Base-by-base conservation (phyloP, 2,329 filamentous ascomycete species). In the Paradendryphiella salina region DNA sequence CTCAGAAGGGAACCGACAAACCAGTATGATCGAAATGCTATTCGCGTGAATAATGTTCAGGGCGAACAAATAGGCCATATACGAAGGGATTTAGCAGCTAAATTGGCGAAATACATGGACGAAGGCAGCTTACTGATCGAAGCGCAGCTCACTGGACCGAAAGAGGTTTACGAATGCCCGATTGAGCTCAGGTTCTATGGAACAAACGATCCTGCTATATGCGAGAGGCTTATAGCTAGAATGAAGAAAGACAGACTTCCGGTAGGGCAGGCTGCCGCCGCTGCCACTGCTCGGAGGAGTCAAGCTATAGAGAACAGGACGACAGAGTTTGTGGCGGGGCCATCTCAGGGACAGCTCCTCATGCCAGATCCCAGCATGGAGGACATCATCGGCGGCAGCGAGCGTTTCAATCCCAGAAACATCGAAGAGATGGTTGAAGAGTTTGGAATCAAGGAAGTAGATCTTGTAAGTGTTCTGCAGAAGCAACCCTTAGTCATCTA, bases 61-160 rank as follows among this genome's bases (percentile, higher is more conserved):
- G 82, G 84, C 13, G 70, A 73, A 6, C 90, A 95, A 64, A 89
- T 96, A 61, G 90, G 90, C 0, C 90, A 96, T 71, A 77, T 96
- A 33, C 87, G 88, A 5, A 79, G 83, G 10, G 77, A 74, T 1
- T 66, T 90, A 17, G 89, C 85, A 0, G 75, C 78, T n/a, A 93
- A 88, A 70, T 75, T 96, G 45, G 85, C 89, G 0, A 82, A 80
- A 1, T 90, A 89, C 66, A 79, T 95, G 66, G 72, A 73, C 43
- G 61, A 64, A 29, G 57, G 64, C 18, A 44, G 80, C 80, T 75
- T 94, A 7, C 66, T 82, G 1, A 68, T 92, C 5, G 90, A 96
- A 69, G 89, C 84, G 1, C 75, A 82, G 13, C 79, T 96, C 37
- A 83, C 81, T 4, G 89, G 88, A 1, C 70, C 78, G 5, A 90